phyloP scores from a whole-genome alignment of 768 basidiomycete species.

The Mrakia blollopis region DNA sequence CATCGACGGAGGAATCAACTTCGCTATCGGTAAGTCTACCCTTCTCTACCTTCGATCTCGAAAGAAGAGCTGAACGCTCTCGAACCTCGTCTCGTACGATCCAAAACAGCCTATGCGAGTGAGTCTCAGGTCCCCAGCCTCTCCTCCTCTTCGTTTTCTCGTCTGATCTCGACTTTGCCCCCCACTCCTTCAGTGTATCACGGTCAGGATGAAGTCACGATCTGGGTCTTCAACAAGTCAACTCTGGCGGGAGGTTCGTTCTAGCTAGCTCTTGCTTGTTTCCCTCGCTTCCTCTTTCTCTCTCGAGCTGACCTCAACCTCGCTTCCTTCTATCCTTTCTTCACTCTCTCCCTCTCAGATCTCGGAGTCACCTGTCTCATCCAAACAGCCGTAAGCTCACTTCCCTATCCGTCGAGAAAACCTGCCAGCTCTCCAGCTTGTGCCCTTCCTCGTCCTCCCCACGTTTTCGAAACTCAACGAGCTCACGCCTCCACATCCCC shows the following conservation, averaged over 20 bases:
- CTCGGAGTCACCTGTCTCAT: conserved; percentile 43
- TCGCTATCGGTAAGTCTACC: conserved; percentile 37
- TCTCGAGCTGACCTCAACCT: not conserved
- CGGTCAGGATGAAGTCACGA: conserved; percentile 34
- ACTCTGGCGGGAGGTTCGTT: conserved; percentile 39
- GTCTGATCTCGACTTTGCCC: too few species aligned
- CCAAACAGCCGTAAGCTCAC: conserved; percentile 33
- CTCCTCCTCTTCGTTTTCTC: conserved; percentile 31
- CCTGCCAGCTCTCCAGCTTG: not conserved
- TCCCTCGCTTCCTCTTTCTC: not conserved
- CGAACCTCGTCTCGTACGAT: too few species aligned
- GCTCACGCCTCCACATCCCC: not conserved
- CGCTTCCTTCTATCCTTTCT: not conserved
- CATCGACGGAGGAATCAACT: conserved; percentile 43
- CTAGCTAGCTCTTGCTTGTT: not conserved
- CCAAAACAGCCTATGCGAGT: conserved; percentile 25
- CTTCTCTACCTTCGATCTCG: too few species aligned
- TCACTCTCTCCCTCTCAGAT: conserved; percentile 29
- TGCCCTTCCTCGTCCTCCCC: too few species aligned
- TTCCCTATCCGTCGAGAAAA: not conserved
- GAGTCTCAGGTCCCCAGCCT: not conserved
- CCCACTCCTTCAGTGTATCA: conserved; percentile 33
- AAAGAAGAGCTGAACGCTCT: not conserved
- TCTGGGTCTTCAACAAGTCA: conserved; percentile 43
- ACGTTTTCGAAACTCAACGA: not conserved